phyloP scores from a whole-genome alignment of 139 green algal species.

The Trebouxia sp. region DNA sequence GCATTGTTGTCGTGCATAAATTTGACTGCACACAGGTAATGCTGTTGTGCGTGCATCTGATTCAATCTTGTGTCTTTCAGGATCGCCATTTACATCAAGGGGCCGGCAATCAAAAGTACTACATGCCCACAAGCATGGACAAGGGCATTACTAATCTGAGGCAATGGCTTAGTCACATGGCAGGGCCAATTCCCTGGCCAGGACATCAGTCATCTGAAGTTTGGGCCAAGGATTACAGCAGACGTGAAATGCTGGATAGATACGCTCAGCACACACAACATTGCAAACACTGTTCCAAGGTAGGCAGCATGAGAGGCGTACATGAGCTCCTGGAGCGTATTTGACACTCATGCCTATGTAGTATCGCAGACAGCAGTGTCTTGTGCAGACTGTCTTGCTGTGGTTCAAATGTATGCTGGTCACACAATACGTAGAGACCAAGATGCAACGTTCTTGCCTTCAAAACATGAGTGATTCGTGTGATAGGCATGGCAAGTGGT shows the following conservation, averaged over 20 bases:
- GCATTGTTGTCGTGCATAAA: background rate
- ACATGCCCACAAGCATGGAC: conserved; percentile 31
- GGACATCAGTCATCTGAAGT: background rate
- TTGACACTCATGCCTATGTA: too few relatives aligned
- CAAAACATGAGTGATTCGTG: too few relatives aligned
- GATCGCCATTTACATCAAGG: background rate
- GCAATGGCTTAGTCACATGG: background rate
- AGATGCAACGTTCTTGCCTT: too few relatives aligned
- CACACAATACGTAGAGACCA: too few relatives aligned
- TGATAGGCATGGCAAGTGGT: too few relatives aligned
- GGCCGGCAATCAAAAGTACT: background rate
- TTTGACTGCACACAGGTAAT: background rate
- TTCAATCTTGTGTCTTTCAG: background rate
- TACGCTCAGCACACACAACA: conserved; percentile 36
- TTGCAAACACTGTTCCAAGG: conserved; percentile 35
- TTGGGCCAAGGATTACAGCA: background rate
- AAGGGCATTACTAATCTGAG: background rate
- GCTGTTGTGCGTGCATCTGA: background rate
- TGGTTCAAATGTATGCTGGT: too few relatives aligned
- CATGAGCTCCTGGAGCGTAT: too few relatives aligned
- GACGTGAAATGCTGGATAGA: conserved; percentile 26
- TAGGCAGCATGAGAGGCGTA: too few relatives aligned
- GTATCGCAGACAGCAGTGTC: too few relatives aligned
- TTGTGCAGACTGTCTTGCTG: too few relatives aligned
- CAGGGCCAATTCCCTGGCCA: background rate